A percentile compares a stretch with the other conserved stretches of the same genome.
Evolutionary conservation across 1,139 yeast genomes (phyloP).

Genomic region (Hanseniaspora sp.): DNA sequence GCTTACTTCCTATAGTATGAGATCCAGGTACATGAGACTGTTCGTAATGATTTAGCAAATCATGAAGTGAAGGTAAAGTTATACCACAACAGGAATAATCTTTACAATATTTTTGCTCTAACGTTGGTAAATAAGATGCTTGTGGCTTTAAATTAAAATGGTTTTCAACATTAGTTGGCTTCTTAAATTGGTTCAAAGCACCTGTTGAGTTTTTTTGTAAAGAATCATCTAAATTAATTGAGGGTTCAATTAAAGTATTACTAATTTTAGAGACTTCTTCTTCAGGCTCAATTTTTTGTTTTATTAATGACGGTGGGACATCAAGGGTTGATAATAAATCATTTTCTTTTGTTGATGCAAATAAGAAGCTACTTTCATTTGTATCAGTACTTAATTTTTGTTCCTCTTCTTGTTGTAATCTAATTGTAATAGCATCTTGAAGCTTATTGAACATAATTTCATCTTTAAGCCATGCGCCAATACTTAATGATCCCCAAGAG

Average conservation of each 20-base stretch:
- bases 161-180: neutral
- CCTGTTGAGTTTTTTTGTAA: neutral
- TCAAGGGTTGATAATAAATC: neutral
- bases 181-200: neutral
- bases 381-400: constrained; percentile 17
- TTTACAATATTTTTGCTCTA: constrained; percentile 91
- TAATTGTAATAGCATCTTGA: constrained; percentile 26
- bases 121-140: constrained; percentile 65
- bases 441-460: constrained; percentile 48
- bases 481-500: constrained; percentile 94
- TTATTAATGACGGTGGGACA: neutral
- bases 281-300: neutral
- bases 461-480: constrained; percentile 92
- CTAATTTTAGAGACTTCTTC: neutral
- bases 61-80: constrained; percentile 83
- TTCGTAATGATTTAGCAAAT: constrained; percentile 84
- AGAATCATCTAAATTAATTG: neutral
- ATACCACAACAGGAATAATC: constrained; percentile 96
- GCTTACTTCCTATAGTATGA: neutral
- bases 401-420: constrained; percentile 21
- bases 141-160: constrained; percentile 9
- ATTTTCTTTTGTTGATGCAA: neutral
- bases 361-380: neutral
- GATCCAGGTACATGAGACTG: constrained; percentile 52
- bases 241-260: too few species aligned